phyloP scores from a whole-genome alignment of 176 grass and related monocot genomes.

The Themeda triandra region DNA sequence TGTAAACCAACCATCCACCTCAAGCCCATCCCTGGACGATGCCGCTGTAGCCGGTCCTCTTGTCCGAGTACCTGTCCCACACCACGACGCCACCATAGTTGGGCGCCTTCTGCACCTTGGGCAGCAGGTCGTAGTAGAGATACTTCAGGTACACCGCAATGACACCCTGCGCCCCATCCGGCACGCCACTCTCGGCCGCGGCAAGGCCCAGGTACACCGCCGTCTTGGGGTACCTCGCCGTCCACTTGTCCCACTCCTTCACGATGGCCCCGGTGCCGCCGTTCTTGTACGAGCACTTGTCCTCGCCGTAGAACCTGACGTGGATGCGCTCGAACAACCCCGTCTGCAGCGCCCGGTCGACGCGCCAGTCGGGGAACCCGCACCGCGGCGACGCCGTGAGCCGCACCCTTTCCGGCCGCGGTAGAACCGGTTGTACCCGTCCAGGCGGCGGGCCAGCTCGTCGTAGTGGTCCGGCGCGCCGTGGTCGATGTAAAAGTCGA shows the following conservation, averaged over 20 bases:
- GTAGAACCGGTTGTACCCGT: no score
- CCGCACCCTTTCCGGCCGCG: neutral
- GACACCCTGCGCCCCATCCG: neutral
- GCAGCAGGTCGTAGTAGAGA: neutral
- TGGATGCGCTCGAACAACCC: slow-evolving; percentile 60
- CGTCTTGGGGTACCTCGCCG: neutral
- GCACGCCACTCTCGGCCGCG: neutral
- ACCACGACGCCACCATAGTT: neutral
- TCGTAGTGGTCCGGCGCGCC: neutral
- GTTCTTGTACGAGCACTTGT: slow-evolving; percentile 23
- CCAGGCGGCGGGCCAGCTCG: neutral
- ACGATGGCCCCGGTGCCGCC: neutral
- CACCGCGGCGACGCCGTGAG: slow-evolving; percentile 53
- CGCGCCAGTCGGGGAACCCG: slow-evolving; percentile 33
- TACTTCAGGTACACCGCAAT: neutral
- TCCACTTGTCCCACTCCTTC: slow-evolving; percentile 27
- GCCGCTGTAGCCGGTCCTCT: neutral
- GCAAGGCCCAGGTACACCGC: neutral
- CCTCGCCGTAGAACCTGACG: slow-evolving; percentile 66
- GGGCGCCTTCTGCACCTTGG: neutral
- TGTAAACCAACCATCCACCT: no score
- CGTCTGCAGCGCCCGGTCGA: slow-evolving; percentile 31
- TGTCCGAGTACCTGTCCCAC: neutral
- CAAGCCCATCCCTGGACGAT: neutral
- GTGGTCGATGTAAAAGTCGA: slow-evolving; percentile 2